Evolutionary conservation across 2,329 filamentous ascomycete species (phyloP).

Genomic region (Paracorniculantispora psalliotae): DNA sequence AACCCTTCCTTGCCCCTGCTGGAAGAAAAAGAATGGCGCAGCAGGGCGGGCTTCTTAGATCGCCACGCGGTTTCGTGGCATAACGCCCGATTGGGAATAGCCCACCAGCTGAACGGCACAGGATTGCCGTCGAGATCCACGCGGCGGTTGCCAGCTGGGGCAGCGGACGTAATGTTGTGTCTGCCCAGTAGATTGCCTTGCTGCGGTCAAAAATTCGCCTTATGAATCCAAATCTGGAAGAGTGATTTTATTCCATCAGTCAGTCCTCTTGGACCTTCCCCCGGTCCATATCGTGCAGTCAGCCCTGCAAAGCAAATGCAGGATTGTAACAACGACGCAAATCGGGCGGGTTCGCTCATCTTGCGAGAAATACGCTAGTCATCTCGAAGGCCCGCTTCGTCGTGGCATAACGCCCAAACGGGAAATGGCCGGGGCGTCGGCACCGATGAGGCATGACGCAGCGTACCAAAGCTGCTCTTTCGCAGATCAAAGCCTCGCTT

Average conservation of each 20-base stretch:
- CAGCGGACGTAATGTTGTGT: background rate
- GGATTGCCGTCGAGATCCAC: background rate
- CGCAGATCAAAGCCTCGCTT: no score
- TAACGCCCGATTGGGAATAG: conserved; percentile 11
- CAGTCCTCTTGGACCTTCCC: no score
- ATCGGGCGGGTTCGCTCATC: background rate
- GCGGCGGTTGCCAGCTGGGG: background rate
- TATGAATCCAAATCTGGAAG: no score
- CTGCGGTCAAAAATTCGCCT: no score
- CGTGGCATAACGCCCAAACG: conserved; percentile 12
- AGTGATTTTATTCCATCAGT: no score
- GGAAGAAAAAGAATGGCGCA: background rate
- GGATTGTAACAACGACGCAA: no score
- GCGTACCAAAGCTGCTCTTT: no score
- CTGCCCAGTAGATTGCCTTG: no score
- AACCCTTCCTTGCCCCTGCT: background rate
- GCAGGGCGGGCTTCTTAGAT: background rate
- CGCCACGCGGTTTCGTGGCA: conserved; percentile 6
- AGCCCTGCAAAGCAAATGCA: background rate
- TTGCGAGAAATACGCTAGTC: background rate
- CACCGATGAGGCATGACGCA: no score
- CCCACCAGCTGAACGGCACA: background rate
- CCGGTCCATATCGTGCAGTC: background rate
- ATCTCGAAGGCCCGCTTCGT: background rate
- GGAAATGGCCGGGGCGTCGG: background rate